Conservation (phyloP, 1,284 basidiomycete species). For the Ustilago sp. region DNA sequence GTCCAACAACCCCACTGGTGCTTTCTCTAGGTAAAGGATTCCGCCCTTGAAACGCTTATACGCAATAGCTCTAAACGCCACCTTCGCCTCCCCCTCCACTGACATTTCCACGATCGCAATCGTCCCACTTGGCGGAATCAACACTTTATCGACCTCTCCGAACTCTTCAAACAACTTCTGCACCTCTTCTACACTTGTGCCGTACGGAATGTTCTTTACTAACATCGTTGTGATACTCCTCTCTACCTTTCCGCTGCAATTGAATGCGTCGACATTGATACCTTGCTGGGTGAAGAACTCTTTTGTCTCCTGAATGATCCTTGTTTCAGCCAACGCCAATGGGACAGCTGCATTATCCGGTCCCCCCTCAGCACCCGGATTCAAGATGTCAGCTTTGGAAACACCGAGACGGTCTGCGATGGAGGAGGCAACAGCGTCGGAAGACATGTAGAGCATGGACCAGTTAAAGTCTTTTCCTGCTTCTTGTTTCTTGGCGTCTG, state of each 20-base stretch:
- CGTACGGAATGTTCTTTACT: slow-evolving; percentile 97
- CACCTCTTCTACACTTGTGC: slow-evolving; percentile 81
- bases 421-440: slow-evolving; percentile 86
- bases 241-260: slow-evolving; percentile 24
- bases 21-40: slow-evolving; percentile 92
- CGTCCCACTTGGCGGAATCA: slow-evolving; percentile 92
- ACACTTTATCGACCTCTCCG: slow-evolving; percentile 80
- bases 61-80: slow-evolving; percentile 81
- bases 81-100: slow-evolving; percentile 71
- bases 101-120: slow-evolving; percentile 92
- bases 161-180: slow-evolving; percentile 82
- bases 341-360: slow-evolving; percentile 78
- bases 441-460: slow-evolving; percentile 97
- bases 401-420: slow-evolving; percentile 85
- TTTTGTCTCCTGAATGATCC: slow-evolving; percentile 95
- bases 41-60: slow-evolving; percentile 90
- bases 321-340: slow-evolving; percentile 93
- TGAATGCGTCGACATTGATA: slow-evolving; percentile 72
- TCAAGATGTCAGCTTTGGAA: slow-evolving; percentile 86
- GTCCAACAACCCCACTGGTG: slow-evolving; percentile 77
- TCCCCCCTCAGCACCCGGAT: slow-evolving; percentile 68
- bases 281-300: slow-evolving; percentile 76
- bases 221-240: slow-evolving; percentile 80
- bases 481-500: slow-evolving; percentile 77
- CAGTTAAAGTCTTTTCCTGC: slow-evolving; percentile 92